Evolutionary conservation across 306 rosid genomes (phyloP).

Genomic region (Quillaja saponaria): DNA sequence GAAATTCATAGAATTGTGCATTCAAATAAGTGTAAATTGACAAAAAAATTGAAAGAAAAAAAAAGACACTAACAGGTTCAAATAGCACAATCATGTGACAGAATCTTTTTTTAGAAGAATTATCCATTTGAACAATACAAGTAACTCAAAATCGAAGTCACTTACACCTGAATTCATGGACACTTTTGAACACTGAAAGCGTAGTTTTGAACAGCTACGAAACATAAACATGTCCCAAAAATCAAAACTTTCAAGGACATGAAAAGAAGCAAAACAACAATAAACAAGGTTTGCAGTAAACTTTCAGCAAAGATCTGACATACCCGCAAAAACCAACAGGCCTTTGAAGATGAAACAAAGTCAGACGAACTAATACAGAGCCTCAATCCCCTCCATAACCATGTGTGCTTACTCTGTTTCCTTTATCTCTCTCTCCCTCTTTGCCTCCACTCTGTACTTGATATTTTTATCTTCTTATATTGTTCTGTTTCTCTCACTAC

Average conservation of each 20-base stretch:
- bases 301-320: conserved; percentile 25
- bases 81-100: neutral
- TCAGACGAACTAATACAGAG: conserved; percentile 34
- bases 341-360: conserved; percentile 22
- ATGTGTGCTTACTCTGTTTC: conserved; percentile 26
- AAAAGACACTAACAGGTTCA: neutral
- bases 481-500: conserved; percentile 22
- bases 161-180: neutral
- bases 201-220: neutral
- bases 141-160: neutral
- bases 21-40: neutral
- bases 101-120: neutral
- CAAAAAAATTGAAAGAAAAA: neutral
- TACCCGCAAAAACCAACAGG: conserved; percentile 34
- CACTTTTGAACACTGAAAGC: neutral
- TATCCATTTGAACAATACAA: neutral
- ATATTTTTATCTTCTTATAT: conserved; percentile 23
- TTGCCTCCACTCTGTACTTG: conserved; percentile 7
- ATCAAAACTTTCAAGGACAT: neutral
- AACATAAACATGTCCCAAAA: neutral
- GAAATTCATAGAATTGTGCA: neutral
- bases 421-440: neutral
- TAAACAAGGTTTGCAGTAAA: neutral
- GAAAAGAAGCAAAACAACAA: neutral
- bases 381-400: conserved; percentile 29